Conservation (phyloP, 1,139 yeast species). For the Dujonia santamariae region DNA sequence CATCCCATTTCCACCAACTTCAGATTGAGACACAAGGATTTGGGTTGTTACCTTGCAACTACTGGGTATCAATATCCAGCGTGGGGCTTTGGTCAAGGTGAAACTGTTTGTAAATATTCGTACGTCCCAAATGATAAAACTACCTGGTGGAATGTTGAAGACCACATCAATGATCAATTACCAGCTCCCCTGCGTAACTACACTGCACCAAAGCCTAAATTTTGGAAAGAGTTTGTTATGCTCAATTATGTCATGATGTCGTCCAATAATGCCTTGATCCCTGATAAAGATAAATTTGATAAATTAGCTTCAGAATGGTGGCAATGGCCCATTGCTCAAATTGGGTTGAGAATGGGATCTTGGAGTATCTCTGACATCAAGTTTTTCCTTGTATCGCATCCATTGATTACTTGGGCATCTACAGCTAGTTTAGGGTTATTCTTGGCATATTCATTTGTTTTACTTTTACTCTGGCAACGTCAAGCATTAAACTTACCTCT, state of each 20-base stretch:
- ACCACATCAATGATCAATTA: slow-evolving; percentile 50
- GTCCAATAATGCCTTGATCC: slow-evolving; percentile 70
- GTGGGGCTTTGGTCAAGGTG: slow-evolving; percentile 84
- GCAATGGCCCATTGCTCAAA: slow-evolving; percentile 72
- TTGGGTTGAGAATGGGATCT: slow-evolving; percentile 68
- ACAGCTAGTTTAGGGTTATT: slow-evolving; percentile 23
- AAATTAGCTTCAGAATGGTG: slow-evolving; percentile 68
- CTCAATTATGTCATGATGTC: slow-evolving; percentile 78
- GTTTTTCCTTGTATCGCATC: slow-evolving; percentile 65
- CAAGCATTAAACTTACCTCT: slow-evolving; percentile 18
- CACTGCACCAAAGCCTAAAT: slow-evolving; percentile 62
- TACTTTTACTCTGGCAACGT: slow-evolving; percentile 32
- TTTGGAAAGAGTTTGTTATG: slow-evolving; percentile 68
- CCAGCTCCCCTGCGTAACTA: slow-evolving; percentile 37
- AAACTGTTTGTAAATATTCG: slow-evolving; percentile 63
- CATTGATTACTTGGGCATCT: slow-evolving; percentile 64
- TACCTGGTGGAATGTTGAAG: slow-evolving; percentile 82
- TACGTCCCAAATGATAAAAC: slow-evolving; percentile 54
- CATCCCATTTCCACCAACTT: slow-evolving; percentile 74
- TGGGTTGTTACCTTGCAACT: slow-evolving; percentile 75
- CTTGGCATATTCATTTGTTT: slow-evolving; percentile 17
- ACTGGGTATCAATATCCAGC: slow-evolving; percentile 70
- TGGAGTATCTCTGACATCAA: slow-evolving; percentile 52
- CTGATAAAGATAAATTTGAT: slow-evolving; percentile 69
- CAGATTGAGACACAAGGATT: slow-evolving; percentile 54